Evolutionary conservation across 192 early-diverging fungal species (phyloP), one percentile per base, ranked within the genome.

Genomic region (Backusella morwellensis): DNA sequence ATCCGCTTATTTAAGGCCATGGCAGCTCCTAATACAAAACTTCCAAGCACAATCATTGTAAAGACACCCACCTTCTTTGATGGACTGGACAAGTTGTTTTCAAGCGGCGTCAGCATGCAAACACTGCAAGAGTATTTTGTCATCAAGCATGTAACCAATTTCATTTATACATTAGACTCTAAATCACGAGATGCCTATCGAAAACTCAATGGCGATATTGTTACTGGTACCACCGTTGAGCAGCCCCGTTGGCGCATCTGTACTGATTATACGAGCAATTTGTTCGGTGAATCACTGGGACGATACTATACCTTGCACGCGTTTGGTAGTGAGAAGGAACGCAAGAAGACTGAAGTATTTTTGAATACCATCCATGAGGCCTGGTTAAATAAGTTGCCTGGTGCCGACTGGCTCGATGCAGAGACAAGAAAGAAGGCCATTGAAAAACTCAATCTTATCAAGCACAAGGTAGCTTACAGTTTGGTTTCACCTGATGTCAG

Each of bases 401-500:
- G 72, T 19, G 70, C 86, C 2, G 66, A 79, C 5, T 89, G 88
- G 88, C 73, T 89, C 15, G 88, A 89, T 73, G 32, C 73, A 29
- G 63, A 68, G 2, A 89, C 88, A 3, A 75, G 75, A 19, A 29
- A 78, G 12, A 75, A 68, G 4, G 88, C 88, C 3, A 74, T 84
- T 12, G 70, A 81, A 63, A 63, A 77, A 68, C 35, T 92, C 0
- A 81, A 87, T 74, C 72, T 83, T 26, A 86, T 93, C 50, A 73
- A 84, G 23, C 80, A 87, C 70, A 88, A 91, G 78, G 85, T 93
- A 68, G 93, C 89, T 6, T 93, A 90, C 68, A 90, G 88, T 6
- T 80, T 84, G 26, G 84, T 87, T 72, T 84, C 91, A 0, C 85
- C 86, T n/a, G 87, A 95, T 77, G 59, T 89, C 6, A 67, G 80